Percentiles rank a stretch among this genome's conserved stretches.
Conservation (phyloP, 2,329 filamentous ascomycete species). For the Thyridium curvatum region DNA sequence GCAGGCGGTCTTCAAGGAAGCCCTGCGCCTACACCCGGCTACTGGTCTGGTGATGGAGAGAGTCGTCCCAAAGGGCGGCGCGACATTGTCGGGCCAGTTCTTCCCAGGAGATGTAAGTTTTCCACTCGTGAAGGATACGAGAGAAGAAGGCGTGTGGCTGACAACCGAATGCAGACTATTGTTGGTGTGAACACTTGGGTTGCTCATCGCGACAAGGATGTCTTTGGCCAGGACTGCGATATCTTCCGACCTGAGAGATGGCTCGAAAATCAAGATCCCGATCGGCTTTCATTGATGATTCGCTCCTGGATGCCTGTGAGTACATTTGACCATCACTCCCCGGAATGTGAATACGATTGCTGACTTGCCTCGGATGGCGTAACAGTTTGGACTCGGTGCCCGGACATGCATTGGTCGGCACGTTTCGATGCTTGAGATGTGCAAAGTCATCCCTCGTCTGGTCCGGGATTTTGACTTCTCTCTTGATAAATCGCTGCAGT, state of each 20-base stretch:
- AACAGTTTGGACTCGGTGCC: constrained; percentile 25
- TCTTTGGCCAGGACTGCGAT: constrained; percentile 32
- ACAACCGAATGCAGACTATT: constrained; percentile 12
- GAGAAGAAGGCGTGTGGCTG: too few species aligned
- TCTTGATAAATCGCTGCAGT: not conserved
- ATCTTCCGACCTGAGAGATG: constrained; percentile 25
- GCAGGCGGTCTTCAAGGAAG: constrained; percentile 40
- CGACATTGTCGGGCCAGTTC: constrained; percentile 15
- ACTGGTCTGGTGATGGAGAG: constrained; percentile 35
- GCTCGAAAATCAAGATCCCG: constrained; percentile 11
- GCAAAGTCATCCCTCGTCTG: constrained; percentile 23
- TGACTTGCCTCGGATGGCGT: not conserved
- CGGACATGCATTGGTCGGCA: constrained; percentile 28
- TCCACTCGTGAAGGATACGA: too few species aligned
- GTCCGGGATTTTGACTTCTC: too few species aligned
- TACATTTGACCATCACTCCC: constrained; percentile 1
- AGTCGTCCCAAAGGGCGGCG: constrained; percentile 30
- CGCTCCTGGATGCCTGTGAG: constrained; percentile 20
- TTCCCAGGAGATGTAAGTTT: constrained; percentile 9
- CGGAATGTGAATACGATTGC: not conserved
- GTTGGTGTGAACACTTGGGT: constrained; percentile 37
- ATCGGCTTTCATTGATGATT: constrained; percentile 18
- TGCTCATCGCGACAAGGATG: constrained; percentile 29
- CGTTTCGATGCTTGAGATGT: constrained; percentile 27
- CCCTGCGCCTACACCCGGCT: constrained; percentile 36